A percentile compares a stretch with the other conserved stretches of the same genome.
Evolutionary conservation across 2,329 filamentous ascomycete genomes (phyloP).

Genomic region (Colletotrichum lentis): DNA sequence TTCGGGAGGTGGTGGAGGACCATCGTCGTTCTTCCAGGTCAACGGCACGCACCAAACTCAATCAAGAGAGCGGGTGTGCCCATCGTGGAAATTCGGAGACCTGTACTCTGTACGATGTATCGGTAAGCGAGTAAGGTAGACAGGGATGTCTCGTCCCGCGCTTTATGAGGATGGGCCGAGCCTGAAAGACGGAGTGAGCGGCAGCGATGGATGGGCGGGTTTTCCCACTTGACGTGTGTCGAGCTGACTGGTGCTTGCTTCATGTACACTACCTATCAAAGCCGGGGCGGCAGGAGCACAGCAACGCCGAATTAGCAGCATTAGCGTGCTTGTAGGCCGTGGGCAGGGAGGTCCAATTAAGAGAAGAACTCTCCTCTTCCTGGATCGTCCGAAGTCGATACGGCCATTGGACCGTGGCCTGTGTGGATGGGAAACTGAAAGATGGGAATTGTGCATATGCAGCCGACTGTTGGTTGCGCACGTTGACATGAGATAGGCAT

Average conservation of each 20-base stretch:
- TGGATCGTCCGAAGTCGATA: conserved; percentile 27
- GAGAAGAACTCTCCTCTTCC: conserved; percentile 18
- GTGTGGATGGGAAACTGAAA: conserved; percentile 6
- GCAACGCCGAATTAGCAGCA: background rate
- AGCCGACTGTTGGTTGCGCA: too few species aligned
- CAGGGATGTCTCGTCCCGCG: conserved; percentile 1
- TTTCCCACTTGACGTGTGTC: background rate
- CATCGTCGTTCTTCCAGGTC: conserved; percentile 6
- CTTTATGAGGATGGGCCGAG: conserved; percentile 4
- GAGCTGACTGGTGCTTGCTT: conserved; percentile 2
- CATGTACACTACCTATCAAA: conserved; percentile 26
- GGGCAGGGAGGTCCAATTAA: conserved; percentile 4
- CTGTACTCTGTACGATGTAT: too few species aligned
- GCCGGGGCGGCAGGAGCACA: conserved; percentile 1
- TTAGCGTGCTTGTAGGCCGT: background rate
- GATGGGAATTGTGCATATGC: conserved; percentile 11
- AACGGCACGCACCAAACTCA: conserved; percentile 18
- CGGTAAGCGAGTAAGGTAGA: background rate
- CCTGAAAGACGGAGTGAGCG: conserved; percentile 12
- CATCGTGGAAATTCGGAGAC: background rate
- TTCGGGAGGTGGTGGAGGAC: background rate
- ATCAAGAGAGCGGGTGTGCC: background rate
- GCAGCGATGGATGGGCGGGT: conserved; percentile 5
- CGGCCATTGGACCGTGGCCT: conserved; percentile 16
- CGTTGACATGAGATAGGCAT: background rate